Evolutionary conservation across 345 rosid species (phyloP).

Genomic region (Euphorbia lathyris): DNA sequence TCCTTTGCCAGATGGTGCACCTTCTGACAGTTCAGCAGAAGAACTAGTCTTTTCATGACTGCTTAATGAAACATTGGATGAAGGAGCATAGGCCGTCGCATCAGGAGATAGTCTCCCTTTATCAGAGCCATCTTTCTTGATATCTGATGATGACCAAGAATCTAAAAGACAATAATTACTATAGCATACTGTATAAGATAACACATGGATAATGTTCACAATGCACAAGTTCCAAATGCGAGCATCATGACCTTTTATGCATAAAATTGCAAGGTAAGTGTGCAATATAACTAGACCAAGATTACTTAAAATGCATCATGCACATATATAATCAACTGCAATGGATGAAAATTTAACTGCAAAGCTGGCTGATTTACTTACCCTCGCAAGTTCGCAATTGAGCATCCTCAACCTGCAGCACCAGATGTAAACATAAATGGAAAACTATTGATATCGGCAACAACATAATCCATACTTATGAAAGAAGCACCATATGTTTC

Average conservation of each 20-base stretch:
- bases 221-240: neutral
- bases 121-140: conserved; percentile 35
- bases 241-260: neutral
- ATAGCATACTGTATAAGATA: neutral
- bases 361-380: conserved; percentile 22
- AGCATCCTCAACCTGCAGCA: conserved; percentile 40
- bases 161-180: conserved; percentile 29
- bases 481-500: neutral
- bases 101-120: conserved; percentile 39
- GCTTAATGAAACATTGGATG: conserved; percentile 33
- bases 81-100: conserved; percentile 28
- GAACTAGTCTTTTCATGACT: conserved; percentile 42
- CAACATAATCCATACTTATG: conserved; percentile 2
- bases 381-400: conserved; percentile 34
- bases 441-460: conserved; percentile 12
- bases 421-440: conserved; percentile 6
- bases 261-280: neutral
- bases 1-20: conserved; percentile 36
- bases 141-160: conserved; percentile 26
- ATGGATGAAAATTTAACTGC: neutral
- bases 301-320: neutral
- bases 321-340: neutral
- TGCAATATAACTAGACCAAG: neutral
- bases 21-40: conserved; percentile 39
- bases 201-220: neutral